phyloP scores from a whole-genome alignment of 2,329 filamentous ascomycete genomes.

The Trichoderma lentiforme region DNA sequence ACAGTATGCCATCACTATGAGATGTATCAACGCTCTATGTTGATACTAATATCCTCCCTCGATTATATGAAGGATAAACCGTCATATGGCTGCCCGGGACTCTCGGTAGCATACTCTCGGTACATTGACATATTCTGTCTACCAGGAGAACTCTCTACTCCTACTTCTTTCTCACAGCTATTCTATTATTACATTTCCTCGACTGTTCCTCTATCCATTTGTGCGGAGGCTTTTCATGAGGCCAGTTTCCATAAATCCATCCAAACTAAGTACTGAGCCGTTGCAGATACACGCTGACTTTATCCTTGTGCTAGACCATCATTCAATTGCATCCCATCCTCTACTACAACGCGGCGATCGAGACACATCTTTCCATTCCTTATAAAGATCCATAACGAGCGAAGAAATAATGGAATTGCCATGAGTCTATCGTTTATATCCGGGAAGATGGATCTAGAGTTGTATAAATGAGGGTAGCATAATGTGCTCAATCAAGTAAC shows the following conservation, averaged over 20 bases:
- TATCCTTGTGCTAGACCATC: neutral
- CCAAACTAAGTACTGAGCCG: fast-evolving
- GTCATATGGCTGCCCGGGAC: neutral
- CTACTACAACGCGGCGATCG: neutral
- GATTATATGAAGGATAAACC: fast-evolving
- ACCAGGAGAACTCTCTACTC: neutral
- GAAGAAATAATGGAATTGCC: neutral
- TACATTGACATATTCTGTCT: neutral
- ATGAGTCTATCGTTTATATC: too few relatives aligned
- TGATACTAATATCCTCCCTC: neutral
- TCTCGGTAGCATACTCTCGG: too few relatives aligned
- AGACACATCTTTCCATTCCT: neutral
- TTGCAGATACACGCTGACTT: neutral
- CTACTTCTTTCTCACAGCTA: neutral
- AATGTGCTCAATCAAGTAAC: neutral
- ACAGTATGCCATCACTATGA: too few relatives aligned
- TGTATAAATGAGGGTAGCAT: neutral
- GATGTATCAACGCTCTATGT: too few relatives aligned
- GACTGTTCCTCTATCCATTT: too few relatives aligned
- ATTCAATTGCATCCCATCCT: fast-evolving
- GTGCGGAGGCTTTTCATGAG: neutral
- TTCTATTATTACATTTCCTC: neutral
- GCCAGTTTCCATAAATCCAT: neutral
- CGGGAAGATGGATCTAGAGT: neutral
- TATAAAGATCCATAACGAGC: neutral